A percentile compares a stretch with the other conserved stretches of the same genome.
These are phyloP conservation scores for Torulaspora microellipsoides DNA, from an alignment of 805 yeast genomes.

Conservation along the genomic window DNA sequence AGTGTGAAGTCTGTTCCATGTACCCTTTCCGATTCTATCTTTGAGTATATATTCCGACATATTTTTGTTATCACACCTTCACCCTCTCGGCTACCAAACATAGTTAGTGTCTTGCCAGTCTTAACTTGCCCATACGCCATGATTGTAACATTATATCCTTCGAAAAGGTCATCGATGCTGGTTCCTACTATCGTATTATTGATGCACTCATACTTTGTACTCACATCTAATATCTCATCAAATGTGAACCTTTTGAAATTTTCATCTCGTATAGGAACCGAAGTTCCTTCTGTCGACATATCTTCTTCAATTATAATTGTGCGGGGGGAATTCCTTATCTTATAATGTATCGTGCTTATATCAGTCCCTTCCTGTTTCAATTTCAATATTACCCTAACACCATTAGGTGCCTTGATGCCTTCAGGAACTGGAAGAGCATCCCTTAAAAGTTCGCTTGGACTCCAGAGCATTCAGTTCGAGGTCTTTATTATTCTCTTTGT, in stretches of 20 bases:
- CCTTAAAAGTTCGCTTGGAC: background rate
- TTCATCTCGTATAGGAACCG: slow-evolving; percentile 1
- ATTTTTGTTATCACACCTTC: slow-evolving; percentile 73
- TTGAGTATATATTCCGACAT: slow-evolving; percentile 57
- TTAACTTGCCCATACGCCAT: slow-evolving; percentile 79
- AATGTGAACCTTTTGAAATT: slow-evolving; percentile 47
- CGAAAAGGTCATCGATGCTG: slow-evolving; percentile 10
- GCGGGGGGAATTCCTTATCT: slow-evolving; percentile 4
- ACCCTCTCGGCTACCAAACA: slow-evolving; percentile 57
- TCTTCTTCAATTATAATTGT: slow-evolving; percentile 5
- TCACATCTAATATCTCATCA: slow-evolving; percentile 47
- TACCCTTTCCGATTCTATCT: slow-evolving; percentile 43
- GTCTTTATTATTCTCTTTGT: too few species aligned
- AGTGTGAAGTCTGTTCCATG: slow-evolving; percentile 55
- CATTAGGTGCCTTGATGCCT: background rate
- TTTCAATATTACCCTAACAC: slow-evolving; percentile 7
- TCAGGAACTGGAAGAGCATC: background rate
- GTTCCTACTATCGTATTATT: slow-evolving; percentile 1
- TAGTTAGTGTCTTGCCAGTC: slow-evolving; percentile 70
- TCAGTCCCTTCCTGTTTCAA: slow-evolving; percentile 5
- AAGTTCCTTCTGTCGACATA: background rate
- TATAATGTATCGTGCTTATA: slow-evolving; percentile 6
- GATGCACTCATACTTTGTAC: slow-evolving; percentile 45
- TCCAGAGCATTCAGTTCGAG: slow-evolving; percentile 2
- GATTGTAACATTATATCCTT: slow-evolving; percentile 73